These are phyloP conservation scores for Backusella tarrabulga DNA, from an alignment of 192 early-diverging fungal species.

Conservation along the genomic window DNA sequence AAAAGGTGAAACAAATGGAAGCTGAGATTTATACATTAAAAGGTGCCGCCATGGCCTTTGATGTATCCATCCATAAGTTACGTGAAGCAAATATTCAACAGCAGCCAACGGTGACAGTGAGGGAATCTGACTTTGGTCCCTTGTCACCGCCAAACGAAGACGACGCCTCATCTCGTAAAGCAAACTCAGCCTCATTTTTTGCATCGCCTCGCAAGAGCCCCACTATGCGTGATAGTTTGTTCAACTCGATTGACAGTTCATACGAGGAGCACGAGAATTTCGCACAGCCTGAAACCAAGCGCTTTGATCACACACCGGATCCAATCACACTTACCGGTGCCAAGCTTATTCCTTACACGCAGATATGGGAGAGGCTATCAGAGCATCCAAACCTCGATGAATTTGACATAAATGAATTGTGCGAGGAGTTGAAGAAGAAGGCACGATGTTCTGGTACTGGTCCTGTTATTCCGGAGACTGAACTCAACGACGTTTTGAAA, in stretches of 20 bases:
- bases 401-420: slow-evolving; percentile 49
- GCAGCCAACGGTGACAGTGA: not conserved
- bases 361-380: slow-evolving; percentile 56
- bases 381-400: slow-evolving; percentile 61
- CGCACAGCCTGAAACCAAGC: slow-evolving; percentile 6
- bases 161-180: not conserved
- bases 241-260: not conserved
- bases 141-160: not conserved
- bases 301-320: slow-evolving; percentile 20
- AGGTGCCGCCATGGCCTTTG: slow-evolving; percentile 50
- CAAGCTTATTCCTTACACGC: slow-evolving; percentile 39
- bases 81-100: slow-evolving; percentile 16
- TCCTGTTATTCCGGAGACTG: slow-evolving; percentile 51
- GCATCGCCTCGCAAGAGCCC: not conserved
- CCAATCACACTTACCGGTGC: slow-evolving; percentile 8
- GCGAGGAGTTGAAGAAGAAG: slow-evolving; percentile 49
- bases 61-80: slow-evolving; percentile 45
- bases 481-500: slow-evolving; percentile 17
- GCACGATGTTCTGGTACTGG: slow-evolving; percentile 59
- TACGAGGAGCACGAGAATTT: not conserved
- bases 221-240: not conserved
- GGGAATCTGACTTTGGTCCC: not conserved
- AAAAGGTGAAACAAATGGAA: slow-evolving; percentile 47
- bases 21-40: slow-evolving; percentile 54
- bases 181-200: not conserved